Evolutionary conservation across 345 rosid genomes (phyloP).

Genomic region (Eucalyptus camaldulensis): DNA sequence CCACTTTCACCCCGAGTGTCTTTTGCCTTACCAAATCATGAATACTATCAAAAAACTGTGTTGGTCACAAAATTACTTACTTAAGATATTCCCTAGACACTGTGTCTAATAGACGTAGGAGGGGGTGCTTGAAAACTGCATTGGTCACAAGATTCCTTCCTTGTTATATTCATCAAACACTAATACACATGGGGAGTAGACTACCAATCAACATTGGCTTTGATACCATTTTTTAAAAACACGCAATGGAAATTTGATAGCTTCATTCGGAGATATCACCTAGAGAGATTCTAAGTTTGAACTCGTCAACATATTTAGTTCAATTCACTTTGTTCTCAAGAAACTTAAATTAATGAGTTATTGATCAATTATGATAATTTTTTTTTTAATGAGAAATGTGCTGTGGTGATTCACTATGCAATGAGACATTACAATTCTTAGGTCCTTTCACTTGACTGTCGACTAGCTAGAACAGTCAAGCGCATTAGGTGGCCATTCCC

Average conservation of each 20-base stretch:
- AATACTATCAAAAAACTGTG: not conserved
- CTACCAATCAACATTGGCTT: not conserved
- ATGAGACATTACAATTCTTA: not conserved
- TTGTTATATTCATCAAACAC: not conserved
- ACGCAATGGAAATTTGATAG: not conserved
- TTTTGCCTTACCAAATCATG: not conserved
- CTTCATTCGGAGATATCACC: fast-evolving
- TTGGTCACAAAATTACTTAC: not conserved
- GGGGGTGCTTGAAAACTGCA: not conserved
- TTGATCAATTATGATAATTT: not conserved
- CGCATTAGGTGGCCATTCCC: not conserved
- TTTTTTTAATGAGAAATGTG: not conserved
- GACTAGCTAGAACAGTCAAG: not conserved
- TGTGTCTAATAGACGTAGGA: not conserved
- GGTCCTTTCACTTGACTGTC: not conserved
- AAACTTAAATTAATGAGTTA: not conserved
- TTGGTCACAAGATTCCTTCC: not conserved
- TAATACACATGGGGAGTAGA: not conserved
- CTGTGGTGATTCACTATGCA: not conserved
- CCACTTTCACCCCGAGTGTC: not conserved
- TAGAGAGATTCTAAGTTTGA: not conserved
- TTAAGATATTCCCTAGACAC: not conserved
- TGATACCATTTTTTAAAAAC: not conserved
- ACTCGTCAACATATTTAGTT: not conserved
- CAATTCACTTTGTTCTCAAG: not conserved